Conservation (phyloP, 2,329 filamentous ascomycete genomes). For the Arthrinium phaeospermum region DNA sequence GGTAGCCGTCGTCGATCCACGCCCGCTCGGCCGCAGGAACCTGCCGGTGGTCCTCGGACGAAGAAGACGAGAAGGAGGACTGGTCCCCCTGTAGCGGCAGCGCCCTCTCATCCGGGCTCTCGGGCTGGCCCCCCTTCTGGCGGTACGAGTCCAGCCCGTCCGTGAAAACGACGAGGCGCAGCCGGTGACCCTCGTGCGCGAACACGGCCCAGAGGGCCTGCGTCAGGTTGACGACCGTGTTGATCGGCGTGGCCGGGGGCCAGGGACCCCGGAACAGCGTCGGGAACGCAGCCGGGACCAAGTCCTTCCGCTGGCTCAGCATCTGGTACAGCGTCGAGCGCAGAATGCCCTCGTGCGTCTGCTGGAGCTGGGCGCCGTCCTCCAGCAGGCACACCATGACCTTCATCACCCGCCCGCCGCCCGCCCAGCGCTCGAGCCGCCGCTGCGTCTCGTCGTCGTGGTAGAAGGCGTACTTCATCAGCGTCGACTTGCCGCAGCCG, state of each 20-base stretch:
- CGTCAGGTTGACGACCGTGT: conserved; percentile 33
- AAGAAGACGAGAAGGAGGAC: conserved; percentile 20
- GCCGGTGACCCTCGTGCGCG: conserved; percentile 34
- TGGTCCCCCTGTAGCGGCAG: background rate
- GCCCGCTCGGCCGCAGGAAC: conserved; percentile 37
- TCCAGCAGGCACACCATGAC: conserved; percentile 1
- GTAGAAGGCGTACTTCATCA: conserved; percentile 25
- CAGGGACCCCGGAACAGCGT: conserved; percentile 35
- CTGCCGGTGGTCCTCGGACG: conserved; percentile 28
- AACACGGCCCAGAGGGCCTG: conserved; percentile 37
- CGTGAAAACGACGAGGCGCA: conserved; percentile 36
- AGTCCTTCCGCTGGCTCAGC: conserved; percentile 18
- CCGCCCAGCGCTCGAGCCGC: conserved; percentile 20
- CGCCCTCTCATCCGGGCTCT: conserved; percentile 37
- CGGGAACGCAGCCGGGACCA: conserved; percentile 20
- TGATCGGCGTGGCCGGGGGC: conserved; percentile 38
- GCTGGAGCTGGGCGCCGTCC: no score
- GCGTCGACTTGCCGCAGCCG: conserved; percentile 30
- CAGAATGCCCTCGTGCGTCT: no score
- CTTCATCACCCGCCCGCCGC: background rate
- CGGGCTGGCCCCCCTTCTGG: conserved; percentile 31
- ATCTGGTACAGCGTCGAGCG: no score
- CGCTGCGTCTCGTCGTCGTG: background rate
- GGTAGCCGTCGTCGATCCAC: conserved; percentile 36
- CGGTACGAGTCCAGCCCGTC: conserved; percentile 40